Evolutionary conservation across 208 protist genomes (phyloP).

Genomic region (Leishmania arabica): DNA sequence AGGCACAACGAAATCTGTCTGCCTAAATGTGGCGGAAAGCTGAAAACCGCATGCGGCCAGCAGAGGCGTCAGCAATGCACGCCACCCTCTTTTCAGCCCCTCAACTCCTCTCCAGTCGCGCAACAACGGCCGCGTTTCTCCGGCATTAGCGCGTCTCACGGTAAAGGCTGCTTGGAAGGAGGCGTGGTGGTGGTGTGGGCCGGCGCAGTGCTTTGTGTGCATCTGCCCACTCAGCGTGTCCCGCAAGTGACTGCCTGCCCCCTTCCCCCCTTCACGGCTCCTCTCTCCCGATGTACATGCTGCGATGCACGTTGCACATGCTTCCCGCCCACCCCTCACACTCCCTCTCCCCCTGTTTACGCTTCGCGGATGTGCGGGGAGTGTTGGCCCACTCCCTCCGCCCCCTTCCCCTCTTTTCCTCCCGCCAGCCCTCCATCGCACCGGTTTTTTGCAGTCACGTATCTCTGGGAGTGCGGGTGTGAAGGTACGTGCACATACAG

Average conservation of each 20-base stretch:
- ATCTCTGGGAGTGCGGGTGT: background rate
- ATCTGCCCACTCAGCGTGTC: background rate
- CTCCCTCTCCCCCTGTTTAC: slow-evolving; percentile 8
- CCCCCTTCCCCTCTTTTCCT: slow-evolving; percentile 3
- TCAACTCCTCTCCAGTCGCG: background rate
- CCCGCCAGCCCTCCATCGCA: background rate
- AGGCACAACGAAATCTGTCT: background rate
- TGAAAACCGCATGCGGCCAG: background rate
- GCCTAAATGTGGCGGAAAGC: background rate
- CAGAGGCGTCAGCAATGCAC: background rate
- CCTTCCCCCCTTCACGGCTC: background rate
- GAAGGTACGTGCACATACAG: background rate
- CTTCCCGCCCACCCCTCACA: background rate
- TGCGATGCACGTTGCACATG: background rate
- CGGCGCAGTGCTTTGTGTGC: background rate
- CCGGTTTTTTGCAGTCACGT: background rate
- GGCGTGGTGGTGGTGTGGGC: background rate
- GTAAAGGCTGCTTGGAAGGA: background rate
- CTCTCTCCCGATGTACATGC: background rate
- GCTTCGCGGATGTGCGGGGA: background rate
- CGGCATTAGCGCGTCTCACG: background rate
- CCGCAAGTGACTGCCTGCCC: too few species aligned
- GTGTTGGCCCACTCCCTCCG: background rate
- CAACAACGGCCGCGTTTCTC: background rate
- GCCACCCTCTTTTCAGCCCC: background rate